Conservation (phyloP, 2,329 filamentous ascomycete species). For the Lasiodiplodia hormozganensis region DNA sequence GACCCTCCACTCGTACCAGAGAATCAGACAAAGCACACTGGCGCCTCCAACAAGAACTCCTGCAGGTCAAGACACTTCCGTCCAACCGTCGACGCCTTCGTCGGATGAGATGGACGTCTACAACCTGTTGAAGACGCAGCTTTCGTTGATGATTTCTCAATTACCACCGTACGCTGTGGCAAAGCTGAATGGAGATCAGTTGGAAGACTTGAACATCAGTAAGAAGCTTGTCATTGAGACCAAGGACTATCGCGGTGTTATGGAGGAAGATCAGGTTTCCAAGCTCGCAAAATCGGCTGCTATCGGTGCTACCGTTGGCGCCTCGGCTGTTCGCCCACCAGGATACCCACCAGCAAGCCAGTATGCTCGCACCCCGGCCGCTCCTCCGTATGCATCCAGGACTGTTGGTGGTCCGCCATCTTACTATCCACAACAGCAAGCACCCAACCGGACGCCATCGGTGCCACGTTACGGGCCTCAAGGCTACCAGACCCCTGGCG, state of each 20-base stretch:
- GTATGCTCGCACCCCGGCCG: conserved; percentile 40
- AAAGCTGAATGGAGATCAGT: conserved; percentile 82
- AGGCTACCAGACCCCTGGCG: conserved; percentile 39
- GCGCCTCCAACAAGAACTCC: conserved; percentile 43
- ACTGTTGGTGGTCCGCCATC: conserved; percentile 40
- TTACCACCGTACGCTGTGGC: conserved; percentile 86
- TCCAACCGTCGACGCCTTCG: conserved; percentile 67
- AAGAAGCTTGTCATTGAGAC: conserved; percentile 76
- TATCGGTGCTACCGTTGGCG: conserved; percentile 37
- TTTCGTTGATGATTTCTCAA: conserved; percentile 74
- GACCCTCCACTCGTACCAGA: conserved; percentile 78
- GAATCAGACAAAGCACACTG: conserved; percentile 75
- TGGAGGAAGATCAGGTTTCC: conserved; percentile 78
- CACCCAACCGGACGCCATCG: conserved; percentile 44
- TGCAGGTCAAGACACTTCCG: conserved; percentile 11
- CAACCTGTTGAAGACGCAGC: conserved; percentile 75
- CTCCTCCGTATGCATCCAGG: conserved; percentile 36
- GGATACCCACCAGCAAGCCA: conserved; percentile 37
- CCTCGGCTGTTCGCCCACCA: conserved; percentile 39
- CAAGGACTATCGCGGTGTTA: conserved; percentile 76
- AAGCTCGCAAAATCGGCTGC: conserved; percentile 51
- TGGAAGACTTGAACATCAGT: conserved; percentile 83
- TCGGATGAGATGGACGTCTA: conserved; percentile 67
- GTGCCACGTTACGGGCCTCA: conserved; percentile 45
- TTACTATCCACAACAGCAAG: conserved; percentile 45